Percentiles rank a stretch among this genome's conserved stretches.
Conservation (phyloP, 352 stramenopile species). For the Phytopythium mirpurense region DNA sequence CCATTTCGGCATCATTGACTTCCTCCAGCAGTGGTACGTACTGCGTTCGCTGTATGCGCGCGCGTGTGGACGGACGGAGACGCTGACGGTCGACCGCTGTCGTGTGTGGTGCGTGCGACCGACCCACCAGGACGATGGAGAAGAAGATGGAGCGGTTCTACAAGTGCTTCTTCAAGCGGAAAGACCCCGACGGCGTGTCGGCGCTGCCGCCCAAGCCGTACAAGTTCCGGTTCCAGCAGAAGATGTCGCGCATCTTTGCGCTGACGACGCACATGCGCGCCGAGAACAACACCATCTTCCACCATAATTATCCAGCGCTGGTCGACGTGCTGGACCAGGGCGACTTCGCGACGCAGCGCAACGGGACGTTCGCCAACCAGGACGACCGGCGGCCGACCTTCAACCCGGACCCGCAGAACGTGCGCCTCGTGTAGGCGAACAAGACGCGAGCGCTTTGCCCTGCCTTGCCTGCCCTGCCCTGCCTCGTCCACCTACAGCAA, state of each 20-base stretch:
- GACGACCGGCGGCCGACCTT: conserved; percentile 42
- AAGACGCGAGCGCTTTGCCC: too few species aligned
- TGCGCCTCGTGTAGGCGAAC: conserved; percentile 34
- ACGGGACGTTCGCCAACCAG: conserved; percentile 42
- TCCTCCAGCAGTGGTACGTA: conserved; percentile 86
- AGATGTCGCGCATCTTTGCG: conserved; percentile 87
- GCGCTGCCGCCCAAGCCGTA: conserved; percentile 87
- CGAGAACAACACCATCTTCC: conserved; percentile 60
- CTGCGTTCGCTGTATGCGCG: neutral
- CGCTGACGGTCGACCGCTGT: conserved; percentile 1
- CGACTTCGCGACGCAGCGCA: conserved; percentile 56
- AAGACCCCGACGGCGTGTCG: conserved; percentile 83
- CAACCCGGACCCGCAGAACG: conserved; percentile 39
- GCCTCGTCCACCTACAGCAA: too few species aligned
- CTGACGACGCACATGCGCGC: conserved; percentile 56
- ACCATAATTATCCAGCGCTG: conserved; percentile 67
- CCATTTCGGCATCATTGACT: conserved; percentile 91
- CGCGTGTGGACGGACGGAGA: too few species aligned
- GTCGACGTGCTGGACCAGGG: conserved; percentile 80
- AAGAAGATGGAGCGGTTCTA: conserved; percentile 91
- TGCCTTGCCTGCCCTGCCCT: too few species aligned
- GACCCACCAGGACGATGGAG: conserved; percentile 85
- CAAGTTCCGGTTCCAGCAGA: conserved; percentile 90
- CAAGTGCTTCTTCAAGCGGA: conserved; percentile 86
- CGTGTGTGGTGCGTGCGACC: too few species aligned